phyloP scores from a whole-genome alignment of 1,139 yeast species.

The Ogataea hybrid region DNA sequence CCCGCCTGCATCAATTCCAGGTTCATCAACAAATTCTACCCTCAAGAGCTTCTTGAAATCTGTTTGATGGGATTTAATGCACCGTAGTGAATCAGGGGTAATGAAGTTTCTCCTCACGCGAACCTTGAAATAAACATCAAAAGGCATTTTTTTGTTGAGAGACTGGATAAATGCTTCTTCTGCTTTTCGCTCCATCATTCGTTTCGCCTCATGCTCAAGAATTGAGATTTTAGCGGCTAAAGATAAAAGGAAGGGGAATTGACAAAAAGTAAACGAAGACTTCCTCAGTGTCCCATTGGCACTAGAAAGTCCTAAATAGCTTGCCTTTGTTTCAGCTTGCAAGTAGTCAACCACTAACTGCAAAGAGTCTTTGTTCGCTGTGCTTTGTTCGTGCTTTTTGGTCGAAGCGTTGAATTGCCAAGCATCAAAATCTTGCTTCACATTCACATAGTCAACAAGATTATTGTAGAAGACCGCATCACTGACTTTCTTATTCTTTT shows the following conservation, averaged over 20 bases:
- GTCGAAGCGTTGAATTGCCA: constrained; percentile 53
- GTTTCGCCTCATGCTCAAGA: constrained; percentile 76
- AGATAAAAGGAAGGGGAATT: constrained; percentile 78
- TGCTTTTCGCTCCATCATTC: constrained; percentile 83
- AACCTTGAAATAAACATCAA: constrained; percentile 68
- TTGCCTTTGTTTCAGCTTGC: constrained; percentile 31
- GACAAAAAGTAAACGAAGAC: constrained; percentile 60
- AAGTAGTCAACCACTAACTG: constrained; percentile 46
- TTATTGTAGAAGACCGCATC: constrained; percentile 87
- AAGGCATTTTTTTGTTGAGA: constrained; percentile 55
- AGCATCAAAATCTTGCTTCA: constrained; percentile 73
- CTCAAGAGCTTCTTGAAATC: too few relatives aligned
- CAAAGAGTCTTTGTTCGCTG: constrained; percentile 19
- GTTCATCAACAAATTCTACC: too few relatives aligned
- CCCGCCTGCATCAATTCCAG: too few relatives aligned
- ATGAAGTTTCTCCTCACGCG: constrained; percentile 65
- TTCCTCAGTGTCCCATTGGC: constrained; percentile 22
- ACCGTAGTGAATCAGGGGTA: constrained; percentile 71
- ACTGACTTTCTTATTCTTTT: too few relatives aligned
- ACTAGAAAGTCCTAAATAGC: constrained; percentile 35
- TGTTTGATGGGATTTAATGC: constrained; percentile 58
- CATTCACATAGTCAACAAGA: constrained; percentile 75
- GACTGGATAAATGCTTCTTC: constrained; percentile 86
- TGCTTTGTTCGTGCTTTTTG: constrained; percentile 15
- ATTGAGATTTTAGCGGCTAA: constrained; percentile 80